Conservation (phyloP, 345 rosid species). For the Lumnitzera racemosa region DNA sequence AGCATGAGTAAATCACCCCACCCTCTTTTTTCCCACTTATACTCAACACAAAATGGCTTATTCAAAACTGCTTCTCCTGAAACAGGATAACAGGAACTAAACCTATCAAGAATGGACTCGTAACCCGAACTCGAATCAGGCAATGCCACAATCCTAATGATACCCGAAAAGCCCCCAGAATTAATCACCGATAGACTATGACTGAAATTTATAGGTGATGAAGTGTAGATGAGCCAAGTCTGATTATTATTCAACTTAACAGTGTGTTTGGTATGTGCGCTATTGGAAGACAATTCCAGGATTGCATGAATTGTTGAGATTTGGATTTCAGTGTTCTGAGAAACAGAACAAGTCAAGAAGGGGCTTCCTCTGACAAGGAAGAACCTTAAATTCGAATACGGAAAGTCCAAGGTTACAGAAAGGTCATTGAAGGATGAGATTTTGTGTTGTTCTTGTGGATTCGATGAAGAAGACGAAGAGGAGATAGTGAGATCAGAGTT, state of each 20-base stretch:
- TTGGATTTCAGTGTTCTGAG: slow-evolving; percentile 29
- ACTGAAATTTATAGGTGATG: slow-evolving; percentile 50
- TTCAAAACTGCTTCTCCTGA: slow-evolving; percentile 70
- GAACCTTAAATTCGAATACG: slow-evolving; percentile 63
- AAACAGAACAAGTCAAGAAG: slow-evolving; percentile 57
- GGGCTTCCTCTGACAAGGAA: slow-evolving; percentile 87
- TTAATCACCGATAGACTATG: slow-evolving; percentile 37
- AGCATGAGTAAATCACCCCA: slow-evolving; percentile 87
- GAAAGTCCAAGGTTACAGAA: slow-evolving; percentile 67
- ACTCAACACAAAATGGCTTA: slow-evolving; percentile 65
- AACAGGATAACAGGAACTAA: slow-evolving; percentile 71
- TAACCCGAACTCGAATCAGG: slow-evolving; percentile 29
- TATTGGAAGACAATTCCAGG: slow-evolving; percentile 39
- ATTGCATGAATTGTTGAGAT: slow-evolving; percentile 77
- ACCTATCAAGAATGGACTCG: slow-evolving; percentile 64
- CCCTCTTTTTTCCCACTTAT: slow-evolving; percentile 81
- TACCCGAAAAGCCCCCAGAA: slow-evolving; percentile 50
- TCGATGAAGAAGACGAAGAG: slow-evolving; percentile 25
- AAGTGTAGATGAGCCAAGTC: slow-evolving; percentile 76
- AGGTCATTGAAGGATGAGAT: slow-evolving; percentile 73
- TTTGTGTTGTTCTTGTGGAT: slow-evolving; percentile 30
- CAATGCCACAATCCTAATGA: slow-evolving; percentile 49
- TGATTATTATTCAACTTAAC: slow-evolving; percentile 65
- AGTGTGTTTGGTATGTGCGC: slow-evolving; percentile 51
- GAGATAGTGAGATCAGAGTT: slow-evolving; percentile 60